Percentiles rank a stretch among this genome's conserved stretches.
Evolutionary conservation across 257 asterid genomes (phyloP).

Genomic region (Fraxinus pennsylvanica): DNA sequence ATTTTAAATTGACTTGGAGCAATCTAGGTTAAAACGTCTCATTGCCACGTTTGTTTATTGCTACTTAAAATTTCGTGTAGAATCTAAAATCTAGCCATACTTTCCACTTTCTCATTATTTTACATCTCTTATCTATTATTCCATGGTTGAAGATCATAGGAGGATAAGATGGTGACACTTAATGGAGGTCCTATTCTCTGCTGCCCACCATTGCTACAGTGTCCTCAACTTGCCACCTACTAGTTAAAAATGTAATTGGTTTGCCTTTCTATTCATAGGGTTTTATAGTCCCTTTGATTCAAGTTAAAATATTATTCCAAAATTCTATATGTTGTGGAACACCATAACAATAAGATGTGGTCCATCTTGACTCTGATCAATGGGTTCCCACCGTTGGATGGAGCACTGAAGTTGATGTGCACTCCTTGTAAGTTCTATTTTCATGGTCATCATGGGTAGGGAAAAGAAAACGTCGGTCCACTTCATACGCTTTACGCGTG

Average conservation of each 20-base stretch:
- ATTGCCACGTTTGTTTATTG: too few species aligned
- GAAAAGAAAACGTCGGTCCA: neutral
- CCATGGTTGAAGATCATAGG: neutral
- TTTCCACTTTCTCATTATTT: neutral
- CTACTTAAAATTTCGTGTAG: neutral
- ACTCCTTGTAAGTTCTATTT: neutral
- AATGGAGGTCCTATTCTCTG: neutral
- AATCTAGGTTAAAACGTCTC: too few species aligned
- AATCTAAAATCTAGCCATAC: neutral
- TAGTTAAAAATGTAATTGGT: neutral
- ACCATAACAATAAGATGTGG: neutral
- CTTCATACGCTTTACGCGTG: too few species aligned
- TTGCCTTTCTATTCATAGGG: neutral
- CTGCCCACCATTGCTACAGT: conserved; percentile 1
- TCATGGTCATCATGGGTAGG: neutral
- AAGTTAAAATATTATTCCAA: neutral
- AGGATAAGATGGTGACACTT: neutral
- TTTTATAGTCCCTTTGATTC: neutral
- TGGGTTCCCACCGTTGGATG: neutral
- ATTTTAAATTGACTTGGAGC: too few species aligned
- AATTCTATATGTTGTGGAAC: neutral
- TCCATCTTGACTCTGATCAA: neutral
- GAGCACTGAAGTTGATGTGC: neutral
- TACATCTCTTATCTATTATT: neutral
- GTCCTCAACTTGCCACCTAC: neutral